phyloP scores from a whole-genome alignment of 108 stramenopile species.

The Epithemia pelagica region DNA sequence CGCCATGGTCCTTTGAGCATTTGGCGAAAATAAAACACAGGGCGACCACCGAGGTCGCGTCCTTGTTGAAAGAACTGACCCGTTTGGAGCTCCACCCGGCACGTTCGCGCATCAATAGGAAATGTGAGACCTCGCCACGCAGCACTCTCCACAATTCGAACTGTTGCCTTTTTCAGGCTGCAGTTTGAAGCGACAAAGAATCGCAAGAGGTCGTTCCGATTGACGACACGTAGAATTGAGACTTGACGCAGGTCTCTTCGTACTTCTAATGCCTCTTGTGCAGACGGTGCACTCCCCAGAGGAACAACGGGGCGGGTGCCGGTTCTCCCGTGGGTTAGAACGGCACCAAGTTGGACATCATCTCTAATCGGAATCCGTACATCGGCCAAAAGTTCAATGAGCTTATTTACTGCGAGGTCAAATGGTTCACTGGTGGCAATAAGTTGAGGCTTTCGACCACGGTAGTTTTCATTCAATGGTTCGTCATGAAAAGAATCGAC shows the following conservation, averaged over 20 bases:
- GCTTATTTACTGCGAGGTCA: slow-evolving; percentile 16
- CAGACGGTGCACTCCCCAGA: neutral
- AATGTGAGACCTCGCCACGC: slow-evolving; percentile 60
- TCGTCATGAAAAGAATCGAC: too few relatives aligned
- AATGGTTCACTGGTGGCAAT: slow-evolving; percentile 10
- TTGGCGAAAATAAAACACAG: slow-evolving; percentile 70
- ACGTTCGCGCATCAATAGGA: slow-evolving; percentile 48
- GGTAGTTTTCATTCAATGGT: neutral
- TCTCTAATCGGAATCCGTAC: slow-evolving; percentile 25
- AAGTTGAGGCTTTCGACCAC: neutral
- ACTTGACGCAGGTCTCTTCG: neutral
- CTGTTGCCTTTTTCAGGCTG: slow-evolving; percentile 39
- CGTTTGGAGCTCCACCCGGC: slow-evolving; percentile 56
- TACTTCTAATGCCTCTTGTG: slow-evolving; percentile 2
- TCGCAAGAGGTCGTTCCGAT: slow-evolving; percentile 40
- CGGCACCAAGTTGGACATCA: neutral
- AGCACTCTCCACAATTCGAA: slow-evolving; percentile 47
- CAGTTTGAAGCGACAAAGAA: slow-evolving; percentile 30
- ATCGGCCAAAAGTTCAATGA: slow-evolving; percentile 29
- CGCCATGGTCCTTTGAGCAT: slow-evolving; percentile 59
- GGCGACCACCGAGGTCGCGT: slow-evolving; percentile 38
- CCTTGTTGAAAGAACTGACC: slow-evolving; percentile 76
- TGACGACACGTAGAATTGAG: slow-evolving; percentile 22
- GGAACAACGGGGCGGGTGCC: neutral
- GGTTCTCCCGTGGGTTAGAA: neutral